Evolutionary conservation across 2,329 filamentous ascomycete species (phyloP), one percentile per base, ranked within the genome.

Genomic region (Lachnellula hyalina): DNA sequence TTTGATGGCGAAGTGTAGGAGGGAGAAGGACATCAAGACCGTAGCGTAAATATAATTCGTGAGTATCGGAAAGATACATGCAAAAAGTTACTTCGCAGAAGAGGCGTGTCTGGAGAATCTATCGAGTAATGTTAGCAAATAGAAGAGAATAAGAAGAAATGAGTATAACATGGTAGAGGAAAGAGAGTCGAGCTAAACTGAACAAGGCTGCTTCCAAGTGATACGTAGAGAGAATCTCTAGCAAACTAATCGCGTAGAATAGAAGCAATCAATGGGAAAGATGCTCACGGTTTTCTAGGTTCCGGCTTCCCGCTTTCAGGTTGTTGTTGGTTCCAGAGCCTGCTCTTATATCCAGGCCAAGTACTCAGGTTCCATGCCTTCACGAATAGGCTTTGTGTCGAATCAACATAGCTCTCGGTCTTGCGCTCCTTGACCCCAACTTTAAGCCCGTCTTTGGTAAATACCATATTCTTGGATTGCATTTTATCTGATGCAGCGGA

Each of bases 381-480:
- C 54, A 86, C 82, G 51, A 86, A 72, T 72, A 78, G 82, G 61
- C 77, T 83, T 74, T 92, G 88, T 17, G 87, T 90, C 65, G 76
- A 77, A 64, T 91, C 88, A 65, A 89, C 82, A 68, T 90, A 89
- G 47, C 80, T 81, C 73, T 91, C 88, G 52, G 81, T 79, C 61
- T 79, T 78, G 49, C 87, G 71, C 57, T 89, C 78, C 72, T 85
- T 87, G 58, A 92, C 80, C 48, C 84, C 84, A 45, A 92, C 86
- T 57, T 82, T 81, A 57, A 89, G 73, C 53, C 88, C 88, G 54
- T 90, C 87, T 69, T 88, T 89, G 40, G 84, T 86, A 71, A 90
- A 87, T 41, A 83, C 76, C 54, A 92, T 81, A 68, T 91, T 87
- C 74, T 87, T 88, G 73, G 83, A 83, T 69, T 85, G 83, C 81